Percentiles rank a stretch among this genome's conserved stretches.
phyloP scores from a whole-genome alignment of 1,284 basidiomycete species.

The Sutorius eximius region DNA sequence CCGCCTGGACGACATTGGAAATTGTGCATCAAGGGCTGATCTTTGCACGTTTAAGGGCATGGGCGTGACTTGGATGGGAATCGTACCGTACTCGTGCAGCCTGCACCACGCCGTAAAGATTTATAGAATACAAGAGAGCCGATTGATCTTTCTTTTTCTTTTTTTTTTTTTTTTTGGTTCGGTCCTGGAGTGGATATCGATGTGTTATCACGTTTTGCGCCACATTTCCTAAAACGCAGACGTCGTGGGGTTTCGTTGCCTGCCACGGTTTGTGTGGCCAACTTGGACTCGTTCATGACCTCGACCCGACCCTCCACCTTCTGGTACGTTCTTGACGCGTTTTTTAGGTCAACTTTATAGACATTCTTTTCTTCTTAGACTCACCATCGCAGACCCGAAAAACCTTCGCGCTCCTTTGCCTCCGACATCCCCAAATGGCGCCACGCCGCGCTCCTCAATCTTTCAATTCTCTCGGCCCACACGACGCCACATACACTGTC shows the following conservation, averaged over 20 bases:
- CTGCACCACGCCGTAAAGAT: not conserved
- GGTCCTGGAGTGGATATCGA: conserved; percentile 1
- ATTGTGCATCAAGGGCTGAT: not conserved
- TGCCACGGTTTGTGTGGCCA: not conserved
- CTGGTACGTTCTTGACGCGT: conserved; percentile 17
- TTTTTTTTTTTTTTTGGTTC: not conserved
- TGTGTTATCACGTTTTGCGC: conserved; percentile 15
- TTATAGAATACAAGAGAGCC: not conserved
- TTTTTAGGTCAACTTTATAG: not conserved
- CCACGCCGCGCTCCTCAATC: conserved; percentile 29
- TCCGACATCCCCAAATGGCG: conserved; percentile 18
- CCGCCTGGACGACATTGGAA: not conserved
- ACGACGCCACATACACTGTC: conserved; percentile 17
- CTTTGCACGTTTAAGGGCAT: not conserved
- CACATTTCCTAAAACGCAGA: conserved; percentile 24
- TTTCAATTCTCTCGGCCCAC: conserved; percentile 30
- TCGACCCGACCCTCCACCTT: conserved; percentile 7
- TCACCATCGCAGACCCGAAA: conserved; percentile 7
- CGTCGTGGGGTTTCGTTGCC: conserved; percentile 10
- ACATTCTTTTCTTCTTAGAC: not conserved
- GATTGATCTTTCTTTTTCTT: too few relatives aligned
- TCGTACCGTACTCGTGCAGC: not conserved
- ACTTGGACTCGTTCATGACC: conserved; percentile 17
- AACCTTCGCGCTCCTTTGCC: conserved; percentile 16
- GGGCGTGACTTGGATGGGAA: not conserved